Evolutionary conservation across 2,329 filamentous ascomycete genomes (phyloP).

Genomic region (Ciborinia camelliae): DNA sequence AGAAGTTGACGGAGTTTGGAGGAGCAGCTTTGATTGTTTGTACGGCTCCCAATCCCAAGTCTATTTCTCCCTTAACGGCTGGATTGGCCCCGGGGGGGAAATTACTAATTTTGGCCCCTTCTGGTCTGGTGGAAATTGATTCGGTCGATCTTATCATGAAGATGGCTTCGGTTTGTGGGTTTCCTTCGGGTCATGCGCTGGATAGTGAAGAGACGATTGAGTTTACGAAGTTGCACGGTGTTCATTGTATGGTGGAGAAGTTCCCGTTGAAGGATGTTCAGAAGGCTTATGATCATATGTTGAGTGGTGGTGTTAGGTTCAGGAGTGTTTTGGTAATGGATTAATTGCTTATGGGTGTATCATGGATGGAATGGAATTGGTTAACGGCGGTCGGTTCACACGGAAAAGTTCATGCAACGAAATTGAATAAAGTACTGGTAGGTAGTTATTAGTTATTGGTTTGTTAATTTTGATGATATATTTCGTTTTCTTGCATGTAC

Average conservation of each 20-base stretch:
- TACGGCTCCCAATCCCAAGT: slow-evolving; percentile 58
- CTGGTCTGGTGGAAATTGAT: slow-evolving; percentile 46
- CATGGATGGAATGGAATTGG: accelerated
- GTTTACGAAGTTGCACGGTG: slow-evolving; percentile 58
- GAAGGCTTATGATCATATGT: slow-evolving; percentile 35
- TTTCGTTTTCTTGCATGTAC: background rate
- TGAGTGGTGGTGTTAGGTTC: slow-evolving; percentile 33
- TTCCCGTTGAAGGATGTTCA: slow-evolving; percentile 53
- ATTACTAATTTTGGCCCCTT: slow-evolving; percentile 55
- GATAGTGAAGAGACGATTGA: slow-evolving; percentile 64
- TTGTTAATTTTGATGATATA: background rate
- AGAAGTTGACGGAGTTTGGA: slow-evolving; percentile 53
- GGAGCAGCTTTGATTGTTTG: slow-evolving; percentile 60
- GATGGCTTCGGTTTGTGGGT: slow-evolving; percentile 60
- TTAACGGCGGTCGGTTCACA: background rate
- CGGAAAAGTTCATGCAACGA: background rate
- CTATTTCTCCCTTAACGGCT: slow-evolving; percentile 50
- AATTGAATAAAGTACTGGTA: background rate
- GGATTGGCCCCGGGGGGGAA: slow-evolving; percentile 56
- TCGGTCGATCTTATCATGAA: slow-evolving; percentile 43
- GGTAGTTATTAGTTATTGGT: background rate
- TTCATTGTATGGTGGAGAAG: slow-evolving; percentile 64
- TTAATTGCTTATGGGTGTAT: background rate
- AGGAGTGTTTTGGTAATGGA: slow-evolving; percentile 33
- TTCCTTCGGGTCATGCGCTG: slow-evolving; percentile 59